phyloP scores from a whole-genome alignment of 2,329 filamentous ascomycete genomes.

The Chaetomiaceae sp. region DNA sequence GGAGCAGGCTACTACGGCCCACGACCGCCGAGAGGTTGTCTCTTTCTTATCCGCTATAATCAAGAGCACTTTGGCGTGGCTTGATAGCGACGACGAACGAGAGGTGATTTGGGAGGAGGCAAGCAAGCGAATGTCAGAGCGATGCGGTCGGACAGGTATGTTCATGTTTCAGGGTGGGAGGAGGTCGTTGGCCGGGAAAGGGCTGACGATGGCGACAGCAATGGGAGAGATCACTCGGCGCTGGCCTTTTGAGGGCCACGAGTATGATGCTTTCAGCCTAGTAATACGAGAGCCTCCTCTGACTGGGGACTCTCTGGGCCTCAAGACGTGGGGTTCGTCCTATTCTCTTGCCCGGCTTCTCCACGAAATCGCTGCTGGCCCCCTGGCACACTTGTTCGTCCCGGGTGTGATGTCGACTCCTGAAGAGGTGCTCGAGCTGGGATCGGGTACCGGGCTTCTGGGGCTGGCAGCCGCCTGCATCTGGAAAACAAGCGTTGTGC shows the following conservation, averaged over 20 bases:
- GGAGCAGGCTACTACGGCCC: conserved; percentile 31
- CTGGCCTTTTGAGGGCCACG: conserved; percentile 47
- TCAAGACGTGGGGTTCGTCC: conserved; percentile 95
- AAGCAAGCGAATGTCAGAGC: conserved; percentile 73
- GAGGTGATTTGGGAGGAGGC: conserved; percentile 75
- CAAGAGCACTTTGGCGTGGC: conserved; percentile 63
- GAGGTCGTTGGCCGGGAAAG: not conserved
- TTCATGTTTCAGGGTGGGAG: not conserved
- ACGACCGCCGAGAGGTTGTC: conserved; percentile 49
- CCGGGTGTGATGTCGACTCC: conserved; percentile 26
- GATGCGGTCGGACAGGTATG: conserved; percentile 70
- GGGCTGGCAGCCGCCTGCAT: conserved; percentile 77
- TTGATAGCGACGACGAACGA: conserved; percentile 59
- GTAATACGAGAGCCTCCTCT: conserved; percentile 80
- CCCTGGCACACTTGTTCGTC: conserved; percentile 44
- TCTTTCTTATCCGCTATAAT: conserved; percentile 67
- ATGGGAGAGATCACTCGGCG: conserved; percentile 54
- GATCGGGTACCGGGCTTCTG: conserved; percentile 86
- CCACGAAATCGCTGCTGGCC: conserved; percentile 41
- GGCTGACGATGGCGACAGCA: conserved; percentile 29
- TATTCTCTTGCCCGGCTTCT: conserved; percentile 78
- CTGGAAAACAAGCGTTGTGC: conserved; percentile 60
- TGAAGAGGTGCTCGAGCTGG: conserved; percentile 65
- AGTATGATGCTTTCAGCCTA: conserved; percentile 53
- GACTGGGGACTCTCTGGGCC: conserved; percentile 79